Evolutionary conservation across 2,329 filamentous ascomycete genomes (phyloP).

Genomic region (Ceratocystis harringtonii): DNA sequence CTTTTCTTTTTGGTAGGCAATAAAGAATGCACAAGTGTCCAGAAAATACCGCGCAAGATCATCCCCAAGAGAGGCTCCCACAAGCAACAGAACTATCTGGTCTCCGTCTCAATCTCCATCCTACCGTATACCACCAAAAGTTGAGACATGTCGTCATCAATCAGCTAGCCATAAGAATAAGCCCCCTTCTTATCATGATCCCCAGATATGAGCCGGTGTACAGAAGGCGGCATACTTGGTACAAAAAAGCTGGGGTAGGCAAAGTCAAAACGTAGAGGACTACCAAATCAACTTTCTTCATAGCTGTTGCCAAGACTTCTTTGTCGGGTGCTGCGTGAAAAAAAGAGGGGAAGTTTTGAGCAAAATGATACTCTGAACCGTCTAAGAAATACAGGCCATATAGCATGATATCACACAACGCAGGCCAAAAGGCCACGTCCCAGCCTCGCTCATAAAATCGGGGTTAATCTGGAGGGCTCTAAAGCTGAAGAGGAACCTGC

Average conservation of each 20-base stretch:
- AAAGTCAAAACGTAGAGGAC: neutral
- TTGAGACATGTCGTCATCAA: neutral
- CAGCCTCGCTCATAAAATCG: neutral
- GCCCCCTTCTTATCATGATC: neutral
- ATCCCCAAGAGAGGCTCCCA: neutral
- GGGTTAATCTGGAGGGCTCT: neutral
- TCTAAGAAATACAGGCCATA: neutral
- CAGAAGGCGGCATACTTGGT: neutral
- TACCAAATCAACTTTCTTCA: neutral
- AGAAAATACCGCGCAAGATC: neutral
- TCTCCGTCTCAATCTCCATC: neutral
- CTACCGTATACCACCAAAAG: neutral
- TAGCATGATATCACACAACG: neutral
- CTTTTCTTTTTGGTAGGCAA: neutral
- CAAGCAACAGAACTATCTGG: neutral
- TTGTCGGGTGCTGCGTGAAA: neutral
- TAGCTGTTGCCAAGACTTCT: neutral
- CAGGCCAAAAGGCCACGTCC: neutral
- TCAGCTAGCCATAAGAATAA: neutral
- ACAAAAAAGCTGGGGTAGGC: neutral
- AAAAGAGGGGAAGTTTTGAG: neutral
- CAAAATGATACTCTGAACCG: neutral
- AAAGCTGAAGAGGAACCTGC: neutral
- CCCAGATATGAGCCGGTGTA: neutral
- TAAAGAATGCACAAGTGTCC: neutral